Conservation (phyloP, 371 early-diverging fungal genomes). For the Apophysomyces elegans region DNA sequence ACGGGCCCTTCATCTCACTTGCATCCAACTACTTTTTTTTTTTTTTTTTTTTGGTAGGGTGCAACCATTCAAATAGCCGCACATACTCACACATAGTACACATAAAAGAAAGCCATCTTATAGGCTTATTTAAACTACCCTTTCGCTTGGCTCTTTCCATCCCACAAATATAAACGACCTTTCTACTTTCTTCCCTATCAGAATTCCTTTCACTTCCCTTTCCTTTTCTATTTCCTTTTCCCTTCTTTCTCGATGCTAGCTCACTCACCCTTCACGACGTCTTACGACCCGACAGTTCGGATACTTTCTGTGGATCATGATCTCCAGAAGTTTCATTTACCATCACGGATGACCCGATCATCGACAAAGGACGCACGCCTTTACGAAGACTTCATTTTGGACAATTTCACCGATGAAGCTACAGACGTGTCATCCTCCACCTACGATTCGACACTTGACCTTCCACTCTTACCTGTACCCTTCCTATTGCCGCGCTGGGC, state of each 20-base stretch:
- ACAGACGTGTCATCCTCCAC: slow-evolving; percentile 3
- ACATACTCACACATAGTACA: not conserved
- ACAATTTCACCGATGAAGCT: slow-evolving; percentile 10
- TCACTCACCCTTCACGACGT: not conserved
- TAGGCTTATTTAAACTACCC: too few relatives aligned
- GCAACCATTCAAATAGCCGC: not conserved
- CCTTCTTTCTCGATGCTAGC: not conserved
- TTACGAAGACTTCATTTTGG: not conserved
- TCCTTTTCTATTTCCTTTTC: slow-evolving; percentile 5
- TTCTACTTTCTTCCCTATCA: not conserved
- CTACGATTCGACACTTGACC: not conserved
- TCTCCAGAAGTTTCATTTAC: slow-evolving; percentile 7
- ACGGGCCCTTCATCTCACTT: slow-evolving; percentile 4
- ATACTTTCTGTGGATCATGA: slow-evolving; percentile 12
- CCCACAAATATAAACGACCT: slow-evolving; percentile 2
- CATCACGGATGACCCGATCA: slow-evolving; percentile 15
- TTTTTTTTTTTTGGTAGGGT: not conserved
- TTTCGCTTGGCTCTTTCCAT: too few relatives aligned
- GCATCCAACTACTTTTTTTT: not conserved
- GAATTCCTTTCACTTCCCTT: not conserved
- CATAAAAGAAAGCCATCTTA: too few relatives aligned
- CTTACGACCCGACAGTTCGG: slow-evolving; percentile 21
- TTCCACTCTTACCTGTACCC: not conserved
- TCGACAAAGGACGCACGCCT: not conserved
- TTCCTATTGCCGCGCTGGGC: not conserved